phyloP scores from a whole-genome alignment of 768 basidiomycete species.

The Nidularia sp. region DNA sequence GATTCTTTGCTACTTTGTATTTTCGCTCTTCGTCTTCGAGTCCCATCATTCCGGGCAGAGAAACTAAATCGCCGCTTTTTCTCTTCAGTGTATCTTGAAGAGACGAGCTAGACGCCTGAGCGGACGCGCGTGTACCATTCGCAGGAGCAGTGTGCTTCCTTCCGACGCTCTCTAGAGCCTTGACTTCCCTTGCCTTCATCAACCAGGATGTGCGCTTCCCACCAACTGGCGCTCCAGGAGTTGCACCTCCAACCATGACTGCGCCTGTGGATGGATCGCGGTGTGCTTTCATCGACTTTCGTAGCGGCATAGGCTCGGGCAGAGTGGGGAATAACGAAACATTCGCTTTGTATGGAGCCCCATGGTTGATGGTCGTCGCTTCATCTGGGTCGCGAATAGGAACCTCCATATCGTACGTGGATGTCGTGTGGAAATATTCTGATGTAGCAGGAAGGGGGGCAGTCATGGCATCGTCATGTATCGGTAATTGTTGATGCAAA shows the following conservation, averaged over 20 bases:
- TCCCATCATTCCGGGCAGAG: conserved; percentile 8
- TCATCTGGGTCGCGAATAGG: conserved; percentile 29
- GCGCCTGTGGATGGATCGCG: conserved; percentile 38
- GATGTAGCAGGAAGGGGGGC: conserved; percentile 2
- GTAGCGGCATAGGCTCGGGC: conserved; percentile 64
- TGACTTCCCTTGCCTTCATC: conserved; percentile 70
- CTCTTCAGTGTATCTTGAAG: conserved; percentile 43
- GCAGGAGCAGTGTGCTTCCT: conserved; percentile 24
- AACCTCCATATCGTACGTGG: conserved; percentile 17
- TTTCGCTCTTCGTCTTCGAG: conserved; percentile 38
- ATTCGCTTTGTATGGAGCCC: conserved; percentile 28
- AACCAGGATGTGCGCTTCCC: conserved; percentile 81
- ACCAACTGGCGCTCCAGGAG: conserved; percentile 34
- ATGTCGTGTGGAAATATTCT: neutral
- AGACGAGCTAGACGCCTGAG: neutral
- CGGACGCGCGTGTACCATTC: neutral
- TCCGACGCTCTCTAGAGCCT: conserved; percentile 55
- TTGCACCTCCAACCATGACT: conserved; percentile 27
- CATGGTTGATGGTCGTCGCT: neutral
- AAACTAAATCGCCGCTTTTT: conserved; percentile 55
- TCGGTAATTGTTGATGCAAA: neutral
- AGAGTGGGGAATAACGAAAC: conserved; percentile 53
- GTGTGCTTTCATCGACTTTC: conserved; percentile 57
- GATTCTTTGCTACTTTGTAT: conserved; percentile 45
- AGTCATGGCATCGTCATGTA: conserved; percentile 1